phyloP scores from a whole-genome alignment of 2,329 filamentous ascomycete genomes.

The Paecilomyces variotii region DNA sequence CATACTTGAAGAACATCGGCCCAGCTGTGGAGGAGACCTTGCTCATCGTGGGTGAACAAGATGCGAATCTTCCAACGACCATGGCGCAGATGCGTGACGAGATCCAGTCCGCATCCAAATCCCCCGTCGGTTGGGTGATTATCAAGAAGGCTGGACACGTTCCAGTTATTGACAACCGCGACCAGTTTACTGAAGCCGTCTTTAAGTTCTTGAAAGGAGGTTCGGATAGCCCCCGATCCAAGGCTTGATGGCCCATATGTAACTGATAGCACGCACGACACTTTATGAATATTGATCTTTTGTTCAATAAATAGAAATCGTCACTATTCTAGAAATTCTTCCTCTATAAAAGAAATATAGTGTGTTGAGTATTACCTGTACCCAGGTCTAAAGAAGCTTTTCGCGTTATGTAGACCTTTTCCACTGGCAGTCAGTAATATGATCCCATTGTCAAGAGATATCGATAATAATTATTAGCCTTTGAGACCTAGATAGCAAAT shows the following conservation, averaged over 20 bases:
- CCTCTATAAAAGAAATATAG: neutral
- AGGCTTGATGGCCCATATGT: neutral
- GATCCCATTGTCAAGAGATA: neutral
- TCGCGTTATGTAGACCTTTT: neutral
- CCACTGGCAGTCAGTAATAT: neutral
- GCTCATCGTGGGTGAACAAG: constrained; percentile 36
- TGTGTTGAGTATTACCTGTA: neutral
- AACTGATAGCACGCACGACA: neutral
- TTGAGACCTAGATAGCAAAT: too few relatives aligned
- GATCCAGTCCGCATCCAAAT: constrained; percentile 24
- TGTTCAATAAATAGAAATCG: neutral
- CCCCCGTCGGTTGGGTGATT: constrained; percentile 25
- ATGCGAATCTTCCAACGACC: constrained; percentile 32
- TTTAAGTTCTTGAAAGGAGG: constrained; percentile 4
- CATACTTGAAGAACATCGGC: constrained; percentile 24
- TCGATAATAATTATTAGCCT: too few relatives aligned
- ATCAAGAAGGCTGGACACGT: constrained; percentile 33
- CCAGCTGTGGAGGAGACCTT: constrained; percentile 27
- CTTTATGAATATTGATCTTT: neutral
- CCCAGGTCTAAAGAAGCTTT: neutral
- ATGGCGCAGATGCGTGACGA: constrained; percentile 33
- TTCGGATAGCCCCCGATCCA: neutral
- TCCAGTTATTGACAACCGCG: constrained; percentile 31
- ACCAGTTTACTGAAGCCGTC: constrained; percentile 22
- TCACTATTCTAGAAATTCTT: neutral